Percentiles rank a stretch among this genome's conserved stretches.
These are phyloP conservation scores for Arxiozyma telluris DNA, from an alignment of 1,139 yeast species.

Conservation along the genomic window DNA sequence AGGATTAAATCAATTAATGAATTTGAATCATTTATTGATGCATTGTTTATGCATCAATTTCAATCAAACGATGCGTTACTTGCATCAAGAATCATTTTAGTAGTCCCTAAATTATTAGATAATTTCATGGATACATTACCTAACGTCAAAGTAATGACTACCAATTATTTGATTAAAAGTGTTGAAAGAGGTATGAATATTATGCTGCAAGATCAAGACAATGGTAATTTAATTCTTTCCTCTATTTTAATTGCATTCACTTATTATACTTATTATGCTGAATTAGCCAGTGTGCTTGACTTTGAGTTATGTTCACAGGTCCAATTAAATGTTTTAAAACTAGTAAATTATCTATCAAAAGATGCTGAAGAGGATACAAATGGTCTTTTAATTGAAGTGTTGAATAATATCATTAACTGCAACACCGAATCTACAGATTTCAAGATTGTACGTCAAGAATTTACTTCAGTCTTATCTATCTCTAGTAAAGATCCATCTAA, in stretches of 20 bases:
- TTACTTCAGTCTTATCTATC: slow-evolving; percentile 52
- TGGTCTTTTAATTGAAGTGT: slow-evolving; percentile 63
- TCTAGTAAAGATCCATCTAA: slow-evolving; percentile 72
- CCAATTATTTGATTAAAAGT: slow-evolving; percentile 35
- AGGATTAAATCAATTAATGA: not conserved
- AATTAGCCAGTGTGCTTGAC: slow-evolving; percentile 30
- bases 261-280: slow-evolving; percentile 43
- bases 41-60: slow-evolving; percentile 1
- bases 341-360: slow-evolving; percentile 41
- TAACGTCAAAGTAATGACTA: slow-evolving; percentile 34
- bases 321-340: slow-evolving; percentile 34
- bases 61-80: slow-evolving; percentile 9
- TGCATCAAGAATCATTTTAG: slow-evolving; percentile 37
- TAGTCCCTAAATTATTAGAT: slow-evolving; percentile 50
- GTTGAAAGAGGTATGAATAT: slow-evolving; percentile 25
- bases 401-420: slow-evolving; percentile 44
- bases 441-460: slow-evolving; percentile 35
- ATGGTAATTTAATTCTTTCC: slow-evolving; percentile 33
- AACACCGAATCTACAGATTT: slow-evolving; percentile 24
- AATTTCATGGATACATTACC: slow-evolving; percentile 36
- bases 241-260: slow-evolving; percentile 48
- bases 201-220: slow-evolving; percentile 1
- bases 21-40: not conserved
- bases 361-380: slow-evolving; percentile 79
- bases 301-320: slow-evolving; percentile 16